These are phyloP conservation scores for Vicia sativa DNA, from an alignment of 306 rosid species.

Conservation along the genomic window DNA sequence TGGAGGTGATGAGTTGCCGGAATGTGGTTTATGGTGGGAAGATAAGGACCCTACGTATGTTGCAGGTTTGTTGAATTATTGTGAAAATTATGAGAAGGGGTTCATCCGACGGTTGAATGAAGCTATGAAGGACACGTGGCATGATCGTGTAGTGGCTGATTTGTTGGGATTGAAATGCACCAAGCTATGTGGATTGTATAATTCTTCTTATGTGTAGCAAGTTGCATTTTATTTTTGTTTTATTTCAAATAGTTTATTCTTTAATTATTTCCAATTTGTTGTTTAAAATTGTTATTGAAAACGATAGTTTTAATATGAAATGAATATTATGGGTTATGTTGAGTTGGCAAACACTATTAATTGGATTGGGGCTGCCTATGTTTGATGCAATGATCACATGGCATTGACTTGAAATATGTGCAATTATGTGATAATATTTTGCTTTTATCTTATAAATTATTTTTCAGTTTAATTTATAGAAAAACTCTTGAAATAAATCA, in stretches of 20 bases:
- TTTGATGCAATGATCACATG: constrained; percentile 18
- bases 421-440: not conserved
- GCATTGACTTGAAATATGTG: constrained; percentile 16
- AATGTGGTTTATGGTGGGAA: constrained; percentile 54
- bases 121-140: constrained; percentile 61
- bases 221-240: not conserved
- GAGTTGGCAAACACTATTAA: not conserved
- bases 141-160: constrained; percentile 50
- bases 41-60: constrained; percentile 51
- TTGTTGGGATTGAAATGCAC: constrained; percentile 44
- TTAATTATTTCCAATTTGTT: not conserved
- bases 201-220: constrained; percentile 23
- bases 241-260: not conserved
- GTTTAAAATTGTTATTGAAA: constrained; percentile 22
- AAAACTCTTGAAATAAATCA: too few relatives aligned
- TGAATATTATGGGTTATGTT: constrained; percentile 3
- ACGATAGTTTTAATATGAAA: not conserved
- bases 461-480: too few relatives aligned
- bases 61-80: constrained; percentile 45
- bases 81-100: constrained; percentile 46
- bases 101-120: constrained; percentile 75
- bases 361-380: not conserved
- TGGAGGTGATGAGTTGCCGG: not conserved
- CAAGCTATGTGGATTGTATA: constrained; percentile 38
- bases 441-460: too few relatives aligned